Evolutionary conservation across 2,329 filamentous ascomycete genomes (phyloP).

Genomic region (Aspergillus pseudoterreus): DNA sequence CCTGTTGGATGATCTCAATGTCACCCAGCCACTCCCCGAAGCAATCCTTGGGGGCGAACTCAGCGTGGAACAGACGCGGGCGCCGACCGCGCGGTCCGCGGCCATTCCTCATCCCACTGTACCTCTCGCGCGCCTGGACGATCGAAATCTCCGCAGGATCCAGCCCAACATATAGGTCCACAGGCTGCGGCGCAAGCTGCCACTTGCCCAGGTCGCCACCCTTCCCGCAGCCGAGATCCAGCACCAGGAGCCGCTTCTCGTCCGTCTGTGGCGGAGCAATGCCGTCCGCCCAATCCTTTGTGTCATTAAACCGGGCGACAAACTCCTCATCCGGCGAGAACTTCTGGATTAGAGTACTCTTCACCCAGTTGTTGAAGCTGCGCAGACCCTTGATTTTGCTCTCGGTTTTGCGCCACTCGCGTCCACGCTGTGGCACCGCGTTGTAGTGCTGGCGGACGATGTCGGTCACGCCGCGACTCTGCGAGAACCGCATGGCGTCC

Average conservation of each 20-base stretch:
- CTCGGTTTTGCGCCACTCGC: slow-evolving; percentile 91
- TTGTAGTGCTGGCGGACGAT: slow-evolving; percentile 95
- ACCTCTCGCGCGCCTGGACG: slow-evolving; percentile 82
- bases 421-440: slow-evolving; percentile 84
- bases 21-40: slow-evolving; percentile 81
- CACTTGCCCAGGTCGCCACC: slow-evolving; percentile 94
- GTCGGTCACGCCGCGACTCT: slow-evolving; percentile 66
- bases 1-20: slow-evolving; percentile 74
- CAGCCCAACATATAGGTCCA: slow-evolving; percentile 90
- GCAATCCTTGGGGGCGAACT: slow-evolving; percentile 89
- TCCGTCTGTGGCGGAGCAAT: slow-evolving; percentile 28
- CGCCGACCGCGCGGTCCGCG: slow-evolving; percentile 53
- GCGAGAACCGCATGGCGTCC: slow-evolving; percentile 32
- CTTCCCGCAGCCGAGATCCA: slow-evolving; percentile 96
- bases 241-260: slow-evolving; percentile 66
- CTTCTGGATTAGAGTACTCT: slow-evolving; percentile 95
- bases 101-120: slow-evolving; percentile 65
- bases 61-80: slow-evolving; percentile 68
- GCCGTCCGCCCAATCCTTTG: slow-evolving; percentile 42
- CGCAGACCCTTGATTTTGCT: slow-evolving; percentile 92
- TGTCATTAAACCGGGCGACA: slow-evolving; percentile 48
- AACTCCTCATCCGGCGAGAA: slow-evolving; percentile 81
- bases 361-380: slow-evolving; percentile 98
- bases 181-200: slow-evolving; percentile 85
- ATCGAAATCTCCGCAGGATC: slow-evolving; percentile 93